Conservation (phyloP, 2,329 filamentous ascomycete genomes). For the Diaporthe batatas region DNA sequence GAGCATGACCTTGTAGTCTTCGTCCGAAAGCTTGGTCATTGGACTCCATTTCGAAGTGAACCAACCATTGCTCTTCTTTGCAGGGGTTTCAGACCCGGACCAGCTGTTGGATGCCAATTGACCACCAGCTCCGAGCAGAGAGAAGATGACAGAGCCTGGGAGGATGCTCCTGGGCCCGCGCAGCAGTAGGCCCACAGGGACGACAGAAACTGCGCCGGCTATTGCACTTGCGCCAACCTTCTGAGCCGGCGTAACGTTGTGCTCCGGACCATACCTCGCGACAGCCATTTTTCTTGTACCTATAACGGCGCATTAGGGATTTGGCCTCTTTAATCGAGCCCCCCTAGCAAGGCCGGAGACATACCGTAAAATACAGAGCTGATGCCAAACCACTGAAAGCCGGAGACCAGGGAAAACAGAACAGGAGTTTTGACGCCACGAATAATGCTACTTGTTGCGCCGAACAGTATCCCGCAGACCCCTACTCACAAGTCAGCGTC, state of each 20-base stretch:
- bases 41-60: conserved; percentile 79
- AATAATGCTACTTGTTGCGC: conserved; percentile 79
- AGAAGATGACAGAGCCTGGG: conserved; percentile 64
- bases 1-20: conserved; percentile 78
- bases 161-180: conserved; percentile 67
- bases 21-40: conserved; percentile 75
- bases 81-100: not conserved
- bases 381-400: conserved; percentile 84
- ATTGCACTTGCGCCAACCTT: conserved; percentile 76
- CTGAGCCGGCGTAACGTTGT: conserved; percentile 68
- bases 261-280: conserved; percentile 63
- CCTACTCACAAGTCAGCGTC: conserved; percentile 56
- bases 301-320: conserved; percentile 10
- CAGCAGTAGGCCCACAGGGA: conserved; percentile 68
- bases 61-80: conserved; percentile 47
- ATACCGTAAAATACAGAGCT: conserved; percentile 84
- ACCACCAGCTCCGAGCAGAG: conserved; percentile 52
- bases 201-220: conserved; percentile 76
- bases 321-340: not conserved
- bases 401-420: conserved; percentile 78
- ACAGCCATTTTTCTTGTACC: conserved; percentile 53
- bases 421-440: conserved; percentile 72
- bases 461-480: conserved; percentile 71
- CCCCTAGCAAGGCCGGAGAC: conserved; percentile 49
- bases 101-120: conserved; percentile 47